These are phyloP conservation scores for Triticum monococcum DNA, from an alignment of 176 grass and related monocot genomes.

Conservation along the genomic window DNA sequence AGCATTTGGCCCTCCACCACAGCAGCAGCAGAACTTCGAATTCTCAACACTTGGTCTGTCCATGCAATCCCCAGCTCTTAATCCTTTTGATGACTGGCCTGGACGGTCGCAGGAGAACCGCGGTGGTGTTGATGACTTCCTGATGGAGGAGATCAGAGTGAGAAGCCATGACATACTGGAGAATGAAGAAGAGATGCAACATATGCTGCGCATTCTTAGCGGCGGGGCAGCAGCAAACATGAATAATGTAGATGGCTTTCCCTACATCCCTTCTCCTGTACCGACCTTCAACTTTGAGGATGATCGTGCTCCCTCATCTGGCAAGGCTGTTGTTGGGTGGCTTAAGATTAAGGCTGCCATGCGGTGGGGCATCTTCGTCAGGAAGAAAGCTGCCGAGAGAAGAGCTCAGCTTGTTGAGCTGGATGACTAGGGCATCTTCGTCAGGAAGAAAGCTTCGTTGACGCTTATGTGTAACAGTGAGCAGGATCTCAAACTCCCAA, in stretches of 20 bases:
- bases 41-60: slow-evolving; percentile 46
- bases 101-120: slow-evolving; percentile 30
- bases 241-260: slow-evolving; percentile 38
- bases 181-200: slow-evolving; percentile 97
- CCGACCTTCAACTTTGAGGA: slow-evolving; percentile 62
- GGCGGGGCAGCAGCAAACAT: slow-evolving; percentile 46
- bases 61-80: slow-evolving; percentile 31
- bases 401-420: slow-evolving; percentile 74
- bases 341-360: slow-evolving; percentile 98
- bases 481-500: background rate
- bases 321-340: slow-evolving; percentile 95
- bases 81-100: slow-evolving; percentile 56
- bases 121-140: slow-evolving; percentile 53
- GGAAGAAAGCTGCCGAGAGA: slow-evolving; percentile 92
- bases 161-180: slow-evolving; percentile 90
- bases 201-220: slow-evolving; percentile 70
- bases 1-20: slow-evolving; percentile 50
- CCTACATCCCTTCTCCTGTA: slow-evolving; percentile 45
- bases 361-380: slow-evolving; percentile 95
- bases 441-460: background rate
- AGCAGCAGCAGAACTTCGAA: slow-evolving; percentile 43
- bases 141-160: slow-evolving; percentile 87
- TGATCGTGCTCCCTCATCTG: slow-evolving; percentile 43
- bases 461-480: slow-evolving; percentile 22
- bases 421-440: no score